Conservation (phyloP, 163 green algal genomes). For the Chloromonas sp. region DNA sequence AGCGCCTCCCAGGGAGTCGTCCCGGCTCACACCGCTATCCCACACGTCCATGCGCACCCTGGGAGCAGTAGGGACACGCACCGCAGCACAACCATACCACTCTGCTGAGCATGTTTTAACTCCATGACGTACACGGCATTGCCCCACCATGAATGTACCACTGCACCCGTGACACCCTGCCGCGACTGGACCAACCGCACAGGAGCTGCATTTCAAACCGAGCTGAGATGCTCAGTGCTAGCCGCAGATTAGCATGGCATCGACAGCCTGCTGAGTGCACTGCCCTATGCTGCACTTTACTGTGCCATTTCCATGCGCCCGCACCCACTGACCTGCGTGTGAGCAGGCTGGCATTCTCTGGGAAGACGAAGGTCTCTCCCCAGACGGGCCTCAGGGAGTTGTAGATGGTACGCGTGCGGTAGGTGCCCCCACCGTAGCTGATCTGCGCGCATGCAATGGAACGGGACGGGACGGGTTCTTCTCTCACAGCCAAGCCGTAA, state of each 20-base stretch:
- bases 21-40: slow-evolving; percentile 24
- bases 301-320: too few species aligned
- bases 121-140: too few species aligned
- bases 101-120: too few species aligned
- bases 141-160: not conserved
- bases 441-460: slow-evolving; percentile 12
- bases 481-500: too few species aligned
- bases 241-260: too few species aligned
- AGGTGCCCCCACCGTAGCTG: slow-evolving; percentile 27
- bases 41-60: slow-evolving; percentile 20
- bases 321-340: not conserved
- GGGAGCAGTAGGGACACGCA: not conserved
- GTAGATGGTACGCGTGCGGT: slow-evolving; percentile 33
- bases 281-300: too few species aligned
- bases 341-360: slow-evolving; percentile 31
- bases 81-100: not conserved
- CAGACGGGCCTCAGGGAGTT: slow-evolving; percentile 33
- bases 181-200: too few species aligned
- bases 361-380: slow-evolving; percentile 40
- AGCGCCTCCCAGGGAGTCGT: slow-evolving; percentile 18
- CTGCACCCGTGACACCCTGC: not conserved
- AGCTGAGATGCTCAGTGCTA: too few species aligned
- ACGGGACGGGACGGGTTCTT: too few species aligned
- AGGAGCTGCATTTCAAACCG: too few species aligned
- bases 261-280: too few species aligned